These are phyloP conservation scores for Protomyces arabidopsidicola DNA, from an alignment of 1,139 yeast species.

Conservation along the genomic window DNA sequence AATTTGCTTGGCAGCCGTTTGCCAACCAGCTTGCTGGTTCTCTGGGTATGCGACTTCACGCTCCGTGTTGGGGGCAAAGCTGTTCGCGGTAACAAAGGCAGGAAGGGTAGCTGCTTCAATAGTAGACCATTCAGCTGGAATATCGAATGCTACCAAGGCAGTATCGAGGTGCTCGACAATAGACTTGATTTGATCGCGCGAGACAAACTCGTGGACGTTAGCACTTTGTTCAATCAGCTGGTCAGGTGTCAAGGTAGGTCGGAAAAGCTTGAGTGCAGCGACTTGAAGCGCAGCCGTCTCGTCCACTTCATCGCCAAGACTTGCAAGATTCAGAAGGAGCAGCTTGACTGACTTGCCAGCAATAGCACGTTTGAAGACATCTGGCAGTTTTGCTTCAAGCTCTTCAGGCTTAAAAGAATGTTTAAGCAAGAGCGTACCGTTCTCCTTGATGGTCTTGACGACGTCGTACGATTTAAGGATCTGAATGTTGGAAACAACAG, in stretches of 20 bases:
- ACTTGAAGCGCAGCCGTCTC: conserved; percentile 70
- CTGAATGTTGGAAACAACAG: conserved; percentile 56
- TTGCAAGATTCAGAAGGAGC: conserved; percentile 30
- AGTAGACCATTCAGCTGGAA: conserved; percentile 37
- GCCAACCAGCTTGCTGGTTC: conserved; percentile 45
- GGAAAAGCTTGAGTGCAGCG: conserved; percentile 69
- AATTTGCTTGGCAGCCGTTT: conserved; percentile 64
- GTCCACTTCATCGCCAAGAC: conserved; percentile 45
- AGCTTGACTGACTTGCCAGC: conserved; percentile 49
- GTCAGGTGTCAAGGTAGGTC: conserved; percentile 56
- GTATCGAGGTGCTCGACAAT: conserved; percentile 37
- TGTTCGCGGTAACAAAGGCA: conserved; percentile 33
- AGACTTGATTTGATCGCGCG: conserved; percentile 74
- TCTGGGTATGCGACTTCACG: conserved; percentile 42
- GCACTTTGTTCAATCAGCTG: conserved; percentile 75
- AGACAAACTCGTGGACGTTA: conserved; percentile 75
- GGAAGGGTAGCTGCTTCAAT: conserved; percentile 44
- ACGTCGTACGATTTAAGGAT: conserved; percentile 58
- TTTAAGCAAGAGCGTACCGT: conserved; percentile 54
- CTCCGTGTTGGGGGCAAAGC: conserved; percentile 36
- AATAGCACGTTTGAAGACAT: conserved; percentile 52
- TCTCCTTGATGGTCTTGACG: conserved; percentile 54
- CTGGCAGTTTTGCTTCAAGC: conserved; percentile 48
- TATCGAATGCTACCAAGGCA: conserved; percentile 40
- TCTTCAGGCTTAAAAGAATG: conserved; percentile 45